Base-by-base conservation (phyloP, 345 rosid genomes). In the Atalantia buxifolia region DNA sequence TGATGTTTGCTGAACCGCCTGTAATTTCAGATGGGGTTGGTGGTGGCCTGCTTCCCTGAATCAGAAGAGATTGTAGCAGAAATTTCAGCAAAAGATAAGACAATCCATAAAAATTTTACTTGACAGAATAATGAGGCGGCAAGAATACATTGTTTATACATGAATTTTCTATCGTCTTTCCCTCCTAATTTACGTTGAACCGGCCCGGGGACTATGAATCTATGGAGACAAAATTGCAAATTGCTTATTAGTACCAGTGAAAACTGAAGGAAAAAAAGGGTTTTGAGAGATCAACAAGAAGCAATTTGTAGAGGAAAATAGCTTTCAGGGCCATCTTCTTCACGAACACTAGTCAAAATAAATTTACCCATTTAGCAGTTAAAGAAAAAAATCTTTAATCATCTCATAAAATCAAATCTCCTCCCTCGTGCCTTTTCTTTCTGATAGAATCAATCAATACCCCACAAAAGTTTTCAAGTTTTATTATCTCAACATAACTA, bases 21-120 rank as follows among this genome's bases (percentile, higher is more conserved):
- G 60, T 83, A 1, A 83, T 66, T 22, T 92, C 98, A 68, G 81
- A 67, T 27, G 89, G 87, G 1, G 82, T 76, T 35, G 86, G 85
- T 2, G 82, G 84, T 81, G 91, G 98, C 85, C 78, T 92, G 89
- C 76, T 84, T 83, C 99, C 98, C 99, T 96, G 92, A n/a, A 68
- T 22, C 63, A 38, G 8, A 66, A 38, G 8, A 66, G 14, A 22
- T 66, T 63, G 74, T 33, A 69, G 77, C 67, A 70, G 53, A 76
- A 24, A 56, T 69, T 45, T 56, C 72, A 77, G 62, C 42, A 35
- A 22, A 28, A 50, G 14, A 71, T 30, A 3, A 75, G 33, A 30
- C 45, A 50, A 10, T 7, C 42, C 48, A 27, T 19, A 64, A 53
- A 18, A 53, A 30, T 9, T 24, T 50, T 9, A 50, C 21, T 21